phyloP scores from a whole-genome alignment of 805 yeast species.

The Wickerhamomyces hampshirensis region DNA sequence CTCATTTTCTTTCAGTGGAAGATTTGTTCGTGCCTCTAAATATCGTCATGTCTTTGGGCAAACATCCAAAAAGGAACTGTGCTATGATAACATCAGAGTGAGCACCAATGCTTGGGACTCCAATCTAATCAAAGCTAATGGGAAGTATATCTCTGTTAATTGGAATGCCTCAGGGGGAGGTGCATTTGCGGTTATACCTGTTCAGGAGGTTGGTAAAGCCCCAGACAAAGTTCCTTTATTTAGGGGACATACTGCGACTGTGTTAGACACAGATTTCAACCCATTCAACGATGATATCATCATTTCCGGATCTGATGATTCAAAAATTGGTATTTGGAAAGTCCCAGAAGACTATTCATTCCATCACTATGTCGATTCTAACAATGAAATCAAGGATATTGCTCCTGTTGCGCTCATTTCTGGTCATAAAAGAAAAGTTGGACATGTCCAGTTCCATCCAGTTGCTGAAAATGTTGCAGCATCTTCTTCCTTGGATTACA shows the following conservation, averaged over 20 bases:
- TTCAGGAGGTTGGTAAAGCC: slow-evolving; percentile 80
- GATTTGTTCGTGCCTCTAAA: slow-evolving; percentile 94
- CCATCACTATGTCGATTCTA: slow-evolving; percentile 47
- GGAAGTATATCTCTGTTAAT: slow-evolving; percentile 78
- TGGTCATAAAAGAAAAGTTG: slow-evolving; percentile 94
- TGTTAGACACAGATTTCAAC: slow-evolving; percentile 91
- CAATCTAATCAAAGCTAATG: slow-evolving; percentile 80
- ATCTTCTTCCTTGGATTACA: slow-evolving; percentile 84
- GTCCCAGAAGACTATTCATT: slow-evolving; percentile 81
- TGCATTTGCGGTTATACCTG: slow-evolving; percentile 91
- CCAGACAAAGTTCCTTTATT: slow-evolving; percentile 92
- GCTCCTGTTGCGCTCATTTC: slow-evolving; percentile 62
- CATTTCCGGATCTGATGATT: slow-evolving; percentile 80
- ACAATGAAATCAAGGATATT: slow-evolving; percentile 62
- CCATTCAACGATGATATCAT: slow-evolving; percentile 78
- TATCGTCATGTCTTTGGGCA: slow-evolving; percentile 96
- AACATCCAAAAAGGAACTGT: slow-evolving; percentile 50
- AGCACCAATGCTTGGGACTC: slow-evolving; percentile 97
- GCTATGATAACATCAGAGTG: slow-evolving; percentile 50
- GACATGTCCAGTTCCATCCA: slow-evolving; percentile 88
- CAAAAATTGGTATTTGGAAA: slow-evolving; percentile 79
- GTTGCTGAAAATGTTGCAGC: slow-evolving; percentile 83
- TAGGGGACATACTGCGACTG: slow-evolving; percentile 94
- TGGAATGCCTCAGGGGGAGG: slow-evolving; percentile 98
- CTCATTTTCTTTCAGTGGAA: slow-evolving; percentile 44